Percentiles rank a stretch among this genome's conserved stretches.
Evolutionary conservation across 805 yeast genomes (phyloP).

Genomic region (Monosporozyma solicola): DNA sequence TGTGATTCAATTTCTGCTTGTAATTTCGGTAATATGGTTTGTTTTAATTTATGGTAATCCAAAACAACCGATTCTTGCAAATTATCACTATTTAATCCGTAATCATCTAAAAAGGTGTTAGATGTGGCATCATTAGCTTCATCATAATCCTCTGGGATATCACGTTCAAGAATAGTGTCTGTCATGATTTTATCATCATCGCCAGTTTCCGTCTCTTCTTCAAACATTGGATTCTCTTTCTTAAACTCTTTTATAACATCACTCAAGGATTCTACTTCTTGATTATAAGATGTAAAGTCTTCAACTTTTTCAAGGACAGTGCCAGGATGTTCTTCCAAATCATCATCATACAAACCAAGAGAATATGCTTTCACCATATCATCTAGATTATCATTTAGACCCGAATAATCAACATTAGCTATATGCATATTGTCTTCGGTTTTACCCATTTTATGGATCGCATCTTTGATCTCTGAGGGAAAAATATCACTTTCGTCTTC

Average conservation of each 20-base stretch:
- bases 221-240: constrained; percentile 11
- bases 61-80: constrained; percentile 41
- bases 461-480: constrained; percentile 9
- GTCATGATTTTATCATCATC: constrained; percentile 4
- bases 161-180: constrained; percentile 25
- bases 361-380: constrained; percentile 54
- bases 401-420: constrained; percentile 33
- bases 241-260: constrained; percentile 22
- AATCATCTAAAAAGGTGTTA: constrained; percentile 20
- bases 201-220: not conserved
- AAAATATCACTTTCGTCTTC: constrained; percentile 4
- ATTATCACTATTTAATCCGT: constrained; percentile 20
- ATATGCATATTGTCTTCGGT: constrained; percentile 9
- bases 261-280: constrained; percentile 33
- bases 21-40: constrained; percentile 38
- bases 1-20: not conserved
- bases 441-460: constrained; percentile 4
- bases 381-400: constrained; percentile 40
- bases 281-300: constrained; percentile 47
- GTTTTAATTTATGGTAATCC: constrained; percentile 50
- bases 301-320: constrained; percentile 44
- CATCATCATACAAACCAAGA: constrained; percentile 55
- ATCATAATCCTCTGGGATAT: constrained; percentile 16
- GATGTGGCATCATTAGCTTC: constrained; percentile 21
- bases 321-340: constrained; percentile 43